phyloP scores from a whole-genome alignment of 192 early-diverging fungal species.

The Paraglomus brasilianum region DNA sequence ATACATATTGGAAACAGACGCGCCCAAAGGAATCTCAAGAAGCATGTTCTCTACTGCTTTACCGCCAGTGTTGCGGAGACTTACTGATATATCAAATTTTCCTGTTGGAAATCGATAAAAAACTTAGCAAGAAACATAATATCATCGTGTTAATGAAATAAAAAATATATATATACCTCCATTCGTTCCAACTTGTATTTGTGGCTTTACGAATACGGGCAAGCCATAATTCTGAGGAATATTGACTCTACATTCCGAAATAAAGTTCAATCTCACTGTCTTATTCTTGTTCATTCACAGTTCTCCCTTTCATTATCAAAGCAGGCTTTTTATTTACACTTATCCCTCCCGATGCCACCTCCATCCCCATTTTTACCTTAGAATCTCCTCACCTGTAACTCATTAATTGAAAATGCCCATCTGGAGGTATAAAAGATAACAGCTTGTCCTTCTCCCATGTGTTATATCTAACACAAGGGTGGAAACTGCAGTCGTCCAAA shows the following conservation, averaged over 20 bases:
- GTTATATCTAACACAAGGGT: slow-evolving; percentile 82
- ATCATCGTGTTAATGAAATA: not conserved
- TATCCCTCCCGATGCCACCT: not conserved
- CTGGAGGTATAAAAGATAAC: slow-evolving; percentile 91
- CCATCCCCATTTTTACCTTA: not conserved
- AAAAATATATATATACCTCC: slow-evolving; percentile 43
- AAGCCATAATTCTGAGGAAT: slow-evolving; percentile 55
- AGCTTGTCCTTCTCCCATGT: slow-evolving; percentile 79
- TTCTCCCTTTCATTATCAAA: no score
- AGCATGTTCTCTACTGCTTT: slow-evolving; percentile 68
- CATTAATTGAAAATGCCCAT: slow-evolving; percentile 88
- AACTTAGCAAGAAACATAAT: not conserved
- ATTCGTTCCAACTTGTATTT: slow-evolving; percentile 53
- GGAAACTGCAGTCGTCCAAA: slow-evolving; percentile 83
- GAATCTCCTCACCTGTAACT: slow-evolving; percentile 56
- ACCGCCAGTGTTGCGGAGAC: slow-evolving; percentile 59
- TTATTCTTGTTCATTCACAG: not conserved
- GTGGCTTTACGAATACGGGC: slow-evolving; percentile 63
- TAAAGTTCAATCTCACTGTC: not conserved
- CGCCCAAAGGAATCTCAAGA: slow-evolving; percentile 57
- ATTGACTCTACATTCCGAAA: slow-evolving; percentile 47
- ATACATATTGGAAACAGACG: slow-evolving; percentile 56
- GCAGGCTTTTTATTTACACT: no score
- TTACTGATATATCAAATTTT: slow-evolving; percentile 69
- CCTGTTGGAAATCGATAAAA: slow-evolving; percentile 35